These are phyloP conservation scores for Phlegmacium glaucopus DNA, from an alignment of 768 basidiomycete species.

Conservation along the genomic window DNA sequence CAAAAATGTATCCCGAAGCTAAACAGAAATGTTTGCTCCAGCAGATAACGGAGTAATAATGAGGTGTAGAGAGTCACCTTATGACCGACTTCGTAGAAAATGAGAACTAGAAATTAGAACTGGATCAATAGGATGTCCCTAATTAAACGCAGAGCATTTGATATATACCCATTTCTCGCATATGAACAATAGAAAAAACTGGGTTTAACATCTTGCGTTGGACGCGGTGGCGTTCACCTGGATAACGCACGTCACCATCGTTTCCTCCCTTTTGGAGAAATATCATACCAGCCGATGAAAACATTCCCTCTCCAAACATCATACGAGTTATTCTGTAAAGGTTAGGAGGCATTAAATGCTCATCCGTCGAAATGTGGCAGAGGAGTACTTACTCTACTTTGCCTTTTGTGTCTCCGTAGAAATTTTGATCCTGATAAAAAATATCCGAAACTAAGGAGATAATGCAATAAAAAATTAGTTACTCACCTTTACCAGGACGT, in stretches of 20 bases:
- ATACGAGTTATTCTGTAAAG: constrained; percentile 12
- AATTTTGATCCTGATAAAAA: constrained; percentile 1
- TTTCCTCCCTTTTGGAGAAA: not conserved
- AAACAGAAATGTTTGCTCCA: not conserved
- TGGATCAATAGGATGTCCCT: too few relatives aligned
- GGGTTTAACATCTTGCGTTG: constrained; percentile 45
- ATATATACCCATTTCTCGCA: constrained; percentile 38
- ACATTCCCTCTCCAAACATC: constrained; percentile 22
- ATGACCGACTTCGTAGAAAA: constrained; percentile 29
- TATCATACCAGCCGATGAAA: constrained; percentile 21
- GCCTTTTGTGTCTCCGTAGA: constrained; percentile 1
- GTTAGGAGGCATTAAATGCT: not conserved
- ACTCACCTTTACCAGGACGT: constrained; percentile 35
- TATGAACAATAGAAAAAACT: constrained; percentile 38
- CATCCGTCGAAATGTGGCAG: not conserved
- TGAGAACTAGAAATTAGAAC: too few relatives aligned
- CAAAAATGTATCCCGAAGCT: constrained; percentile 28
- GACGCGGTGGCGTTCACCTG: constrained; percentile 39
- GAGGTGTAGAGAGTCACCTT: constrained; percentile 24
- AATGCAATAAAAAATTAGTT: constrained; percentile 10
- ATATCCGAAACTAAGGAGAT: not conserved
- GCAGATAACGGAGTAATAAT: not conserved
- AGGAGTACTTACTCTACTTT: not conserved
- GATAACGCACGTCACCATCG: not conserved
- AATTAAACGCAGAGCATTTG: too few relatives aligned